A percentile compares a stretch with the other conserved stretches of the same genome.
Conservation (phyloP, 225 moss, liverwort and hornwort genomes). For the Rhytidiadelphus loreus region DNA sequence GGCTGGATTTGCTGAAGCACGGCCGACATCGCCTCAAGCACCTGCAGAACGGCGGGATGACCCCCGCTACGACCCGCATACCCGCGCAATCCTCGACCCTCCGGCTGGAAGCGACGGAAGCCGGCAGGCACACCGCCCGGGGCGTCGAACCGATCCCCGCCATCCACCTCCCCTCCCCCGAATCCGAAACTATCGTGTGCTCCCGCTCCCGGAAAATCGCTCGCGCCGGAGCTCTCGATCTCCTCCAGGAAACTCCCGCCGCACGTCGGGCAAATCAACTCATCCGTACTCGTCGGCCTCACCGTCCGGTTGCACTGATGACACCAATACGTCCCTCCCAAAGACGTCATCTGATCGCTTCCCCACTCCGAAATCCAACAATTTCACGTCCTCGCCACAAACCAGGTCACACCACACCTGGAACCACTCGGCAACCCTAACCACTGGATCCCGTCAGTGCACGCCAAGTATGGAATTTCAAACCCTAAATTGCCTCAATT, state of each 20-base stretch:
- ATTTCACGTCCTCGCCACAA: not conserved
- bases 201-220: conserved; percentile 21
- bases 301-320: conserved; percentile 69
- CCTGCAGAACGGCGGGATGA: conserved; percentile 67
- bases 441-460: not conserved
- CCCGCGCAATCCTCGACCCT: conserved; percentile 17
- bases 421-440: not conserved
- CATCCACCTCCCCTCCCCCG: conserved; percentile 34
- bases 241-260: conserved; percentile 71
- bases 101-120: conserved; percentile 50
- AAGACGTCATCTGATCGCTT: conserved; percentile 68
- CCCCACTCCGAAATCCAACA: not conserved
- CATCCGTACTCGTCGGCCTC: conserved; percentile 50
- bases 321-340: conserved; percentile 89
- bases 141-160: conserved; percentile 19
- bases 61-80: conserved; percentile 12
- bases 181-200: conserved; percentile 37
- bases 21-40: conserved; percentile 92
- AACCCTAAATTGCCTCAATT: conserved; percentile 17
- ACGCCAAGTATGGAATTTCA: not conserved
- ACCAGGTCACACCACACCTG: not conserved
- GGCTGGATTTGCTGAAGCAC: conserved; percentile 80
- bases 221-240: conserved; percentile 22
- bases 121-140: conserved; percentile 57
- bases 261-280: conserved; percentile 68